These are phyloP conservation scores for Pythium insidiosum DNA, from an alignment of 352 stramenopile species.

Conservation along the genomic window DNA sequence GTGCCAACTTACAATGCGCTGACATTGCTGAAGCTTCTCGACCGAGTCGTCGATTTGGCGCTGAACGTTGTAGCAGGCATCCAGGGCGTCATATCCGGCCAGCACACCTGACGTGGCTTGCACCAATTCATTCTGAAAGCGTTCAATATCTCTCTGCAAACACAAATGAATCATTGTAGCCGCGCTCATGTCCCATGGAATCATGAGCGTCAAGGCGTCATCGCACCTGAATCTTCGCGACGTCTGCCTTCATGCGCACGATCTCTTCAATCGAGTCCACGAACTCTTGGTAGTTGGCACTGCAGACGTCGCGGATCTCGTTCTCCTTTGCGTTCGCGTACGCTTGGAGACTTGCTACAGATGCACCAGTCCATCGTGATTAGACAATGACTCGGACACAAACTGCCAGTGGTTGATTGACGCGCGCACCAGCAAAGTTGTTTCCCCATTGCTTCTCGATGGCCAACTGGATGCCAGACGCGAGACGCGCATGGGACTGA, in stretches of 20 bases:
- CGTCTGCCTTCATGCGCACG: conserved; percentile 71
- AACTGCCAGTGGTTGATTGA: background rate
- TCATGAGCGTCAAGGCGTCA: background rate
- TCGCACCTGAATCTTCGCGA: conserved; percentile 51
- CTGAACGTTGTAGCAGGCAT: conserved; percentile 47
- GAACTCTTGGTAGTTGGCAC: conserved; percentile 72
- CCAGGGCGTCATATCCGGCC: conserved; percentile 44
- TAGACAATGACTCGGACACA: too few relatives aligned
- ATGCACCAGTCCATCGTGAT: too few relatives aligned
- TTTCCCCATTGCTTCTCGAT: conserved; percentile 78
- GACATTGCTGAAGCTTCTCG: conserved; percentile 72
- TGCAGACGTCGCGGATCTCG: conserved; percentile 72
- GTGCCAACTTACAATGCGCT: conserved; percentile 57
- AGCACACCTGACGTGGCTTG: conserved; percentile 39
- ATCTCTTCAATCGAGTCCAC: conserved; percentile 80
- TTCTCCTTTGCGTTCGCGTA: conserved; percentile 56
- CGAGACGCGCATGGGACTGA: conserved; percentile 57
- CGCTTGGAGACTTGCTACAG: conserved; percentile 48
- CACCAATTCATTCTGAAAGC: conserved; percentile 53
- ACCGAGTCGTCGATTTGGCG: conserved; percentile 72
- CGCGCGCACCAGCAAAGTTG: conserved; percentile 60
- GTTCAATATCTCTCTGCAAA: conserved; percentile 48
- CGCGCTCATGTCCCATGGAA: too few relatives aligned
- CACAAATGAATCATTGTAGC: background rate
- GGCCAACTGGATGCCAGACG: conserved; percentile 65